Conservation (phyloP, 1,284 basidiomycete species). For the Cryptococcus jaspeensis region DNA sequence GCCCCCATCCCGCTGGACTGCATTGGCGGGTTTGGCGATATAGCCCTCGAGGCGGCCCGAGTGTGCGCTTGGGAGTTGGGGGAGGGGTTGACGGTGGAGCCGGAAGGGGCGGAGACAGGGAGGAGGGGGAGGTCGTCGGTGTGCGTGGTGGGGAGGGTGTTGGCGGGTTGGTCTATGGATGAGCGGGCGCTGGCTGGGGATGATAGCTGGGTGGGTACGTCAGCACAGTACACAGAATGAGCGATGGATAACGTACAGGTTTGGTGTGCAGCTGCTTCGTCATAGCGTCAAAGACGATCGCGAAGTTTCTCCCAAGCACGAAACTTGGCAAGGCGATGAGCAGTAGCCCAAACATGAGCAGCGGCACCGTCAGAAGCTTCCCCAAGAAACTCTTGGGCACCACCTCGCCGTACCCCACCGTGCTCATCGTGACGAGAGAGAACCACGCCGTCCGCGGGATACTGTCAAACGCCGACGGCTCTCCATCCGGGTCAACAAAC, state of each 20-base stretch:
- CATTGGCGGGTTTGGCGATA: conserved; percentile 7
- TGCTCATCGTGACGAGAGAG: conserved; percentile 56
- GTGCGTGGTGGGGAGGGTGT: conserved; percentile 2
- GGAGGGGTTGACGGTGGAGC: background rate
- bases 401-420: conserved; percentile 67
- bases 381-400: conserved; percentile 79
- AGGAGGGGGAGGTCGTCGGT: conserved; percentile 11
- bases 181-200: conserved; percentile 12
- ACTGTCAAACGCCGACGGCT: conserved; percentile 58
- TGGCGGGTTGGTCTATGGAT: conserved; percentile 1
- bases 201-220: background rate
- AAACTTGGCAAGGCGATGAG: conserved; percentile 84
- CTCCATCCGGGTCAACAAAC: conserved; percentile 79
- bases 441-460: conserved; percentile 76
- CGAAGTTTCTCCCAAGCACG: conserved; percentile 83
- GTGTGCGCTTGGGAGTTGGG: background rate
- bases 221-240: background rate
- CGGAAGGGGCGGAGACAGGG: conserved; percentile 4
- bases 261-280: conserved; percentile 26
- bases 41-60: conserved; percentile 1
- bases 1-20: conserved; percentile 1
- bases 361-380: conserved; percentile 74
- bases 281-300: conserved; percentile 79
- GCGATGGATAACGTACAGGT: conserved; percentile 20
- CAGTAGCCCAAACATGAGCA: conserved; percentile 78